phyloP scores from a whole-genome alignment of 108 stramenopile genomes.

The Skeletonema costatum region DNA sequence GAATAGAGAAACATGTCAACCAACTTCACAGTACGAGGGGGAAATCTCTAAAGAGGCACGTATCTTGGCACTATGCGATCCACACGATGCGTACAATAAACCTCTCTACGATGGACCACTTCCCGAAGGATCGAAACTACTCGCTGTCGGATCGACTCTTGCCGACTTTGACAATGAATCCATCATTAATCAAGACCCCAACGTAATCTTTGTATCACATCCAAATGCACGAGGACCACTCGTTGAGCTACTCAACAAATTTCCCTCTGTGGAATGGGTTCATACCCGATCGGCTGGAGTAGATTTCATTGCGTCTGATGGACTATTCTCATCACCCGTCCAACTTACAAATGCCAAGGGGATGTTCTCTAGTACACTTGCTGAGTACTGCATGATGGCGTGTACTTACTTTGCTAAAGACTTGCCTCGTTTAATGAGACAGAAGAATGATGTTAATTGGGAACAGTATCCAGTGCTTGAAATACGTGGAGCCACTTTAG shows the following conservation, averaged over 20 bases:
- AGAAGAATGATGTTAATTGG: constrained; percentile 72
- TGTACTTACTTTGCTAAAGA: constrained; percentile 94
- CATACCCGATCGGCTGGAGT: constrained; percentile 86
- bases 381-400: constrained; percentile 90
- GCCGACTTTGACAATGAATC: constrained; percentile 63
- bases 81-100: constrained; percentile 58
- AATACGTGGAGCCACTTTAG: constrained; percentile 83
- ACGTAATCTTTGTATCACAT: constrained; percentile 77
- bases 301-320: constrained; percentile 66
- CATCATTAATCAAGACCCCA: constrained; percentile 53
- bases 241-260: constrained; percentile 49
- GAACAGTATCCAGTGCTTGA: constrained; percentile 71
- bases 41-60: constrained; percentile 55
- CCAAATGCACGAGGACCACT: constrained; percentile 61
- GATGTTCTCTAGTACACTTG: constrained; percentile 81
- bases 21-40: constrained; percentile 13
- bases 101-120: constrained; percentile 60
- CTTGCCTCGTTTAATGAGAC: constrained; percentile 75
- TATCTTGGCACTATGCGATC: constrained; percentile 63
- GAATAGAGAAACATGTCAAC: constrained; percentile 49
- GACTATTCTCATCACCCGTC: constrained; percentile 39
- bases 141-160: constrained; percentile 58
- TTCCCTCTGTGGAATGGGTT: constrained; percentile 78
- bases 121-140: constrained; percentile 60
- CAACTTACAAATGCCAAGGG: constrained; percentile 92